Conservation (phyloP, 805 yeast species). For the Cyberlindnera veronae region DNA sequence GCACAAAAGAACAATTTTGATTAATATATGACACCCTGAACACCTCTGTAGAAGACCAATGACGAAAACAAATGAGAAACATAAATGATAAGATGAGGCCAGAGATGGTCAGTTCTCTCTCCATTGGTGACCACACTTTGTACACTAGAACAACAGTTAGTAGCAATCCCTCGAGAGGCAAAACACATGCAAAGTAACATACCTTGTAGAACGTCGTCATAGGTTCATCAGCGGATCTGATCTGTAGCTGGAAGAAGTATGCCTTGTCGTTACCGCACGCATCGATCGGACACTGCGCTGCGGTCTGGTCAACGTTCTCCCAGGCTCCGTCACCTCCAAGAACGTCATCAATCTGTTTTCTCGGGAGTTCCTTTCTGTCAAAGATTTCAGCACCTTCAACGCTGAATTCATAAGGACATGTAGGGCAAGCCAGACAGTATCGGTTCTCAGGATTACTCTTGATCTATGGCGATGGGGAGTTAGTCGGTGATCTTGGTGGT, state of each 20-base stretch:
- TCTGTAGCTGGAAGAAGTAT: constrained; percentile 93
- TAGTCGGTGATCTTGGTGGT: neutral
- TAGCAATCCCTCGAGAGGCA: neutral
- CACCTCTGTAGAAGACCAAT: too few species aligned
- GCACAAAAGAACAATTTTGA: too few species aligned
- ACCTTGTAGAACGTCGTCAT: constrained; percentile 94
- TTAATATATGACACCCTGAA: too few species aligned
- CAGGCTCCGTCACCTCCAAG: constrained; percentile 96
- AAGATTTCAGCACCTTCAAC: constrained; percentile 79
- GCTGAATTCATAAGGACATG: constrained; percentile 94
- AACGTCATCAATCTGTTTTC: constrained; percentile 94
- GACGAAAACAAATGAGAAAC: too few species aligned
- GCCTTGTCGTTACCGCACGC: constrained; percentile 87
- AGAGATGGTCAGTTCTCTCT: constrained; percentile 75
- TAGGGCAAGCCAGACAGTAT: constrained; percentile 50
- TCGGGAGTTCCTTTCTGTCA: constrained; percentile 76
- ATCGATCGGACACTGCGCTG: constrained; percentile 88
- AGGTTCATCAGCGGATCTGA: constrained; percentile 98
- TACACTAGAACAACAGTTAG: constrained; percentile 42
- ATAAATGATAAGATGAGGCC: too few species aligned
- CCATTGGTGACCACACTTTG: constrained; percentile 93
- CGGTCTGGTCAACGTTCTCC: constrained; percentile 97
- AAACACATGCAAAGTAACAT: neutral
- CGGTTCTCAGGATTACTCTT: constrained; percentile 3
- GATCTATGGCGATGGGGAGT: constrained; percentile 4